Evolutionary conservation across 768 basidiomycete species (phyloP).

Genomic region (Neoboletus brunneissimus): DNA sequence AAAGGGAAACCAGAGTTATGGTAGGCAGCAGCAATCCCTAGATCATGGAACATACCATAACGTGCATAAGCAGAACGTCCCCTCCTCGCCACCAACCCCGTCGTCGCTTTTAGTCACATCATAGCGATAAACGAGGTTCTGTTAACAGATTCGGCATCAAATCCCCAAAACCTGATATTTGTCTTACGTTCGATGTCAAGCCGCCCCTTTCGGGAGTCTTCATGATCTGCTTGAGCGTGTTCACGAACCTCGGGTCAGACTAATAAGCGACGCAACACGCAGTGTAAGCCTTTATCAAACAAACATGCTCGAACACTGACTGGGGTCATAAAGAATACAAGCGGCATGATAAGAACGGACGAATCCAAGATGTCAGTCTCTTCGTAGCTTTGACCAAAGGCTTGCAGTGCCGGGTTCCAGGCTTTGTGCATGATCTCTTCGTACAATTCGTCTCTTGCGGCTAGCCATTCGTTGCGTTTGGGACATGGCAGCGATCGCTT

Average conservation of each 20-base stretch:
- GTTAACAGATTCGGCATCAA: conserved; percentile 2
- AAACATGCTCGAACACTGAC: conserved; percentile 39
- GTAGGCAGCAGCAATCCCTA: not conserved
- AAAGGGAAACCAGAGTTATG: not conserved
- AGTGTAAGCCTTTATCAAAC: not conserved
- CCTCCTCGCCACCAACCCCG: conserved; percentile 95
- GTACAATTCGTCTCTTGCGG: conserved; percentile 77
- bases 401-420: conserved; percentile 68
- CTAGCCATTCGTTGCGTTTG: conserved; percentile 65
- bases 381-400: conserved; percentile 90
- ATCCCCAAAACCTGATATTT: not conserved
- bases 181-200: conserved; percentile 73
- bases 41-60: conserved; percentile 51
- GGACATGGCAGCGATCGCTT: conserved; percentile 92
- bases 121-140: conserved; percentile 89
- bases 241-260: conserved; percentile 88
- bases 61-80: conserved; percentile 89
- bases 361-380: conserved; percentile 80
- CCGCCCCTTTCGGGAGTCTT: conserved; percentile 89
- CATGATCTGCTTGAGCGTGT: conserved; percentile 79
- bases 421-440: conserved; percentile 91
- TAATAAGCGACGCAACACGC: conserved; percentile 22
- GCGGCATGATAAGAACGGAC: conserved; percentile 87
- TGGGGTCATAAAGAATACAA: conserved; percentile 87
- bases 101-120: conserved; percentile 84